phyloP scores from a whole-genome alignment of 148 eudicot genomes.

The Bassia scoparia region DNA sequence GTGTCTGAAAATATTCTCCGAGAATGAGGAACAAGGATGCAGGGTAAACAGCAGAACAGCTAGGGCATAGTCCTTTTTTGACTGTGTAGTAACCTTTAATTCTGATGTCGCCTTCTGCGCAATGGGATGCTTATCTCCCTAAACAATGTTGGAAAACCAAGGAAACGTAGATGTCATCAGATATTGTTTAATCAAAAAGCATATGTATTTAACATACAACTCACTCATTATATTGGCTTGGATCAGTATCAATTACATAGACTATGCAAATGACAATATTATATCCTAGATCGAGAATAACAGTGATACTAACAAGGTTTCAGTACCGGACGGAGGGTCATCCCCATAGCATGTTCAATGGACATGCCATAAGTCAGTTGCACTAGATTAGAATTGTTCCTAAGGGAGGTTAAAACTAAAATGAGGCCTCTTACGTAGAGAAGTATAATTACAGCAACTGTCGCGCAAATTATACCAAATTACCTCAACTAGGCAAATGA shows the following conservation, averaged over 20 bases:
- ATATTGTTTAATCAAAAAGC: not conserved
- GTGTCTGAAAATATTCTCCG: constrained; percentile 68
- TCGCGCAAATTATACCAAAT: not conserved
- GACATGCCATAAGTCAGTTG: not conserved
- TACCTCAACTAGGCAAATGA: not conserved
- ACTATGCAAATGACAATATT: not conserved
- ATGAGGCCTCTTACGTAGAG: not conserved
- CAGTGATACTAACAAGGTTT: too few species aligned
- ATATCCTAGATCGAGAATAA: not conserved
- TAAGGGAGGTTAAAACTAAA: not conserved
- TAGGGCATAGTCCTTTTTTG: constrained; percentile 54
- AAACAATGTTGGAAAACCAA: constrained; percentile 26
- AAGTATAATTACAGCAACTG: not conserved
- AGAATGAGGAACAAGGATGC: constrained; percentile 98
- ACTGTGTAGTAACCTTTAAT: constrained; percentile 51
- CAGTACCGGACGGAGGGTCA: not conserved
- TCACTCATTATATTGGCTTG: not conserved
- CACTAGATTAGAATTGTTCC: not conserved
- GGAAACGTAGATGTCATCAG: constrained; percentile 11
- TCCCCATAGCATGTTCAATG: not conserved
- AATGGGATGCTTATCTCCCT: constrained; percentile 82
- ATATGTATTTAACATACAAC: not conserved
- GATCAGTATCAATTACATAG: not conserved
- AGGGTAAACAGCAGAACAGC: constrained; percentile 85
- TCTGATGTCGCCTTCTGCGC: constrained; percentile 66